Evolutionary conservation across 495 filamentous ascomycete species (phyloP).

Genomic region (Penicillium manginii): DNA sequence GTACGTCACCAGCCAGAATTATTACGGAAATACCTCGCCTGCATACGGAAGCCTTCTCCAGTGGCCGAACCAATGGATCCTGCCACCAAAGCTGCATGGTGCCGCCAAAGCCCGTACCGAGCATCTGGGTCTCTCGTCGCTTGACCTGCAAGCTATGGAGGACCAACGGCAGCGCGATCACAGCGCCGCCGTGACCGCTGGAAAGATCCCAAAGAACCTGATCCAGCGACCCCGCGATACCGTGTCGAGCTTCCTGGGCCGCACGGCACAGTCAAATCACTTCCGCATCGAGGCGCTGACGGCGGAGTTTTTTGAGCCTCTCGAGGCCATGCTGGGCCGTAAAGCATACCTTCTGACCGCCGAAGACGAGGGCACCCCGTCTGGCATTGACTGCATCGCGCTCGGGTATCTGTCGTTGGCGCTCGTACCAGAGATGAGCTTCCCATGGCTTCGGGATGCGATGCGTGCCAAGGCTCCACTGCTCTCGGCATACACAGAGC

Average conservation of each 20-base stretch:
- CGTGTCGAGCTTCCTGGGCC: conserved; percentile 43
- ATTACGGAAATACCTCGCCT: conserved; percentile 69
- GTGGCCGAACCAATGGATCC: conserved; percentile 82
- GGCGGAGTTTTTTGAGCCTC: conserved; percentile 66
- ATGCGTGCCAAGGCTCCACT: conserved; percentile 59
- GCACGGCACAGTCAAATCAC: conserved; percentile 43
- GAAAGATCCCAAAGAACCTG: conserved; percentile 47
- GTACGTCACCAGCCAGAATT: conserved; percentile 88
- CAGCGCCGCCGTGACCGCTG: conserved; percentile 44
- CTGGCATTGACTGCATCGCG: conserved; percentile 77
- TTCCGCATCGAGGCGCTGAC: conserved; percentile 75
- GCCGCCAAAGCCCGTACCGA: conserved; percentile 71
- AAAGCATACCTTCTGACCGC: conserved; percentile 57
- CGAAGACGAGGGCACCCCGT: conserved; percentile 40
- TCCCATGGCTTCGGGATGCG: conserved; percentile 68
- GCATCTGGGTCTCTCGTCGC: conserved; percentile 70
- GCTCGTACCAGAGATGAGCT: conserved; percentile 68
- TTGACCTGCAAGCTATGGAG: conserved; percentile 61
- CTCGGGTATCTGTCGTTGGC: conserved; percentile 78
- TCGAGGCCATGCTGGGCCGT: conserved; percentile 63
- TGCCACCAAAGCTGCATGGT: conserved; percentile 67
- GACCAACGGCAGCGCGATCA: conserved; percentile 49
- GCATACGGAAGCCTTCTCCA: conserved; percentile 75
- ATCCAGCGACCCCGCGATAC: conserved; percentile 46
- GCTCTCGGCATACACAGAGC: conserved; percentile 58